A percentile compares a stretch with the other conserved stretches of the same genome.
Evolutionary conservation across 2,329 filamentous ascomycete species (phyloP).

Genomic region (Xylaria hypoxylon): DNA sequence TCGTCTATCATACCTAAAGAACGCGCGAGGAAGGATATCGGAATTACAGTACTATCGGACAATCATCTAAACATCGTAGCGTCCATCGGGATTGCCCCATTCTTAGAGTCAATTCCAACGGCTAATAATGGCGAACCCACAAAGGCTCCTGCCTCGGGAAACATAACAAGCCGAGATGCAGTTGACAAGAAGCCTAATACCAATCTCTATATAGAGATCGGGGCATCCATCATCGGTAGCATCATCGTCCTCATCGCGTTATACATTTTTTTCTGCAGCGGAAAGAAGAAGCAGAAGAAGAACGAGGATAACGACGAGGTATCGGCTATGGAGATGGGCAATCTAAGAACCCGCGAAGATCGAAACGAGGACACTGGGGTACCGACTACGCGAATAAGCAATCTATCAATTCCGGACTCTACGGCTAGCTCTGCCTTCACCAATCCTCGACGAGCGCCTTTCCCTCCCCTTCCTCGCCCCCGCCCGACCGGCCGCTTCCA

Average conservation of each 20-base stretch:
- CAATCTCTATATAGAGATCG: neutral
- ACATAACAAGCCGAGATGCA: neutral
- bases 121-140: neutral
- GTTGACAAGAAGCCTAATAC: neutral
- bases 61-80: neutral
- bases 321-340: constrained; percentile 2
- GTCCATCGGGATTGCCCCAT: neutral
- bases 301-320: neutral
- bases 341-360: neutral
- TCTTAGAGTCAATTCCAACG: neutral
- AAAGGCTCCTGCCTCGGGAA: neutral
- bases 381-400: neutral
- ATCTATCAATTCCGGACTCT: neutral
- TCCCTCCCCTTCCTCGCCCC: constrained; percentile 9
- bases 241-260: neutral
- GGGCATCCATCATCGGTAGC: neutral
- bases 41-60: neutral
- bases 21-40: neutral
- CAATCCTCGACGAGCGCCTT: constrained; percentile 4
- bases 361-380: neutral
- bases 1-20: neutral
- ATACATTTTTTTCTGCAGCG: neutral
- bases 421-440: neutral
- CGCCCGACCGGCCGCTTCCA: constrained; percentile 1
- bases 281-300: neutral